These are phyloP conservation scores for Yamadazyma sp. DNA, from an alignment of 1,139 yeast genomes.

Conservation along the genomic window DNA sequence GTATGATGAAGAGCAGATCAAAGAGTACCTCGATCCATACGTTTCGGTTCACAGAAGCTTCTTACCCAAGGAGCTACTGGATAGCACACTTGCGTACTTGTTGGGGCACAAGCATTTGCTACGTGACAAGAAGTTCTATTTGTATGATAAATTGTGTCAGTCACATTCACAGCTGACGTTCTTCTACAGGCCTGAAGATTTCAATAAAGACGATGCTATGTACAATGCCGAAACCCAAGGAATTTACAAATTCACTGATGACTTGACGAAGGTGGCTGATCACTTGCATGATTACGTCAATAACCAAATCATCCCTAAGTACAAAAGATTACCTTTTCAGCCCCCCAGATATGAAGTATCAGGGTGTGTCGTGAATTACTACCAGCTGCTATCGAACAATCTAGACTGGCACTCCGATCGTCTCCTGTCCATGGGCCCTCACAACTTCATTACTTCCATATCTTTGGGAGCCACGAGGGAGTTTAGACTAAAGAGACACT, in stretches of 20 bases:
- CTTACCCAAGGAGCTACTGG: conserved; percentile 50
- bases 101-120: conserved; percentile 40
- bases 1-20: conserved; percentile 39
- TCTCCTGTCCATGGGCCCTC: conserved; percentile 68
- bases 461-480: conserved; percentile 69
- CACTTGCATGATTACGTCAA: conserved; percentile 46
- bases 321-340: conserved; percentile 26
- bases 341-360: conserved; percentile 42
- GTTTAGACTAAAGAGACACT: conserved; percentile 52
- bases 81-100: conserved; percentile 39
- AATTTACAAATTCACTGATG: conserved; percentile 11
- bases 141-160: conserved; percentile 59
- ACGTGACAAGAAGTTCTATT: conserved; percentile 44
- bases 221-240: conserved; percentile 13
- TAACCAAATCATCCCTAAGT: conserved; percentile 27
- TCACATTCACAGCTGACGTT: conserved; percentile 52
- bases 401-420: conserved; percentile 78
- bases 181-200: conserved; percentile 27
- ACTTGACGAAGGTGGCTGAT: conserved; percentile 38
- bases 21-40: conserved; percentile 36
- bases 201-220: conserved; percentile 28
- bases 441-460: conserved; percentile 61
- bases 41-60: conserved; percentile 52
- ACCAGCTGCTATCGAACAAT: conserved; percentile 46
- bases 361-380: conserved; percentile 57